phyloP scores from a whole-genome alignment of 164 flowering plant genomes.

The Vitis vinifera region DNA sequence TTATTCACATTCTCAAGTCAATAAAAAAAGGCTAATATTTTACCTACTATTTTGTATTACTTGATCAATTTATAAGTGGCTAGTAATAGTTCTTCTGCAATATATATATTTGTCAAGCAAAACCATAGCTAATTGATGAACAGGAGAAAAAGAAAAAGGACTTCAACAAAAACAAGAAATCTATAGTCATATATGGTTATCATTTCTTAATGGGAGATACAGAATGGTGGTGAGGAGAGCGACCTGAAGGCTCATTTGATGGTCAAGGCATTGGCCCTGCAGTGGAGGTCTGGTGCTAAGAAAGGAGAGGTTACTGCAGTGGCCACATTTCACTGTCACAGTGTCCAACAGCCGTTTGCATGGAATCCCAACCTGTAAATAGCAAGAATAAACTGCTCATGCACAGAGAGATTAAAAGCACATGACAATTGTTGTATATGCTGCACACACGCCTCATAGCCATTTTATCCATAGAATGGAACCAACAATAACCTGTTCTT shows the following conservation, averaged over 20 bases:
- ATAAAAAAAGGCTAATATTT: background rate
- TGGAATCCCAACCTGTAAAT: constrained; percentile 80
- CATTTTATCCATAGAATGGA: no score
- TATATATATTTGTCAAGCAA: no score
- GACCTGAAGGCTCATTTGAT: constrained; percentile 52
- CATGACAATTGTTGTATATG: no score
- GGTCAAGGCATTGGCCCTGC: constrained; percentile 56
- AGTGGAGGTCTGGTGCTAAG: constrained; percentile 71
- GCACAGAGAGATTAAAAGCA: background rate
- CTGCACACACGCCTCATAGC: no score
- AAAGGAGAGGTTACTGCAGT: constrained; percentile 82
- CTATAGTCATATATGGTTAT: no score
- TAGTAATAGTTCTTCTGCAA: background rate
- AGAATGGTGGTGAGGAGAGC: background rate
- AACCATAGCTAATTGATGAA: no score
- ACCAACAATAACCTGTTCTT: no score
- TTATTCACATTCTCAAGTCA: background rate
- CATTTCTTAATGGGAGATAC: no score
- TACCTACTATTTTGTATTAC: background rate
- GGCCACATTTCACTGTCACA: constrained; percentile 96
- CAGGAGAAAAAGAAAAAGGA: background rate
- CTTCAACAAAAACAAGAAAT: background rate
- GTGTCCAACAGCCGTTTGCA: constrained; percentile 72
- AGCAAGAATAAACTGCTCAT: background rate
- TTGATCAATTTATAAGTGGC: background rate